These are phyloP conservation scores for Suillus subalutaceus DNA, from an alignment of 768 basidiomycete genomes.

Conservation along the genomic window DNA sequence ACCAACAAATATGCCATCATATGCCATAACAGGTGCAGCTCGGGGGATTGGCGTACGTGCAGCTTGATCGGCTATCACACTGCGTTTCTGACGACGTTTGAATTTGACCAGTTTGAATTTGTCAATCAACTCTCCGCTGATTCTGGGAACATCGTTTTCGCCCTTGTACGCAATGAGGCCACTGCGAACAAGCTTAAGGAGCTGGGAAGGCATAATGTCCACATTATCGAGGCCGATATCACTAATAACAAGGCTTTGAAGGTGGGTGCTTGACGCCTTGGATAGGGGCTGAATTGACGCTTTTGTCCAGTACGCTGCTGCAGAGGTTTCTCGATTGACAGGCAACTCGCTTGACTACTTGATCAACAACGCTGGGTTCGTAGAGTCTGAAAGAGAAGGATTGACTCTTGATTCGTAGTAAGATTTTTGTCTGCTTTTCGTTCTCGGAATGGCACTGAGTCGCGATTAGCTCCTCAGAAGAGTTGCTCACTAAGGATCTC, in stretches of 20 bases:
- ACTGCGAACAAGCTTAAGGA: slow-evolving; percentile 20
- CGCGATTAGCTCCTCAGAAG: slow-evolving; percentile 18
- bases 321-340: slow-evolving; percentile 28
- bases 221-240: slow-evolving; percentile 41
- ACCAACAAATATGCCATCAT: slow-evolving; percentile 21
- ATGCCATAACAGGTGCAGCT: slow-evolving; percentile 27
- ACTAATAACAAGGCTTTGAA: slow-evolving; percentile 31
- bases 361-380: slow-evolving; percentile 40
- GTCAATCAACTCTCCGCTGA: slow-evolving; percentile 25
- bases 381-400: slow-evolving; percentile 12
- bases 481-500: slow-evolving; percentile 27
- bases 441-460: background rate
- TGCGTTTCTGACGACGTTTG: background rate
- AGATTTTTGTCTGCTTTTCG: background rate
- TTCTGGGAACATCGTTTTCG: slow-evolving; percentile 26
- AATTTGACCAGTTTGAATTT: slow-evolving; percentile 24
- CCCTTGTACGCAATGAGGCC: slow-evolving; percentile 28
- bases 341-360: slow-evolving; percentile 40
- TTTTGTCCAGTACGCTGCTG: slow-evolving; percentile 31
- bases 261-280: slow-evolving; percentile 21
- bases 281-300: background rate
- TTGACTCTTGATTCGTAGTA: slow-evolving; percentile 24
- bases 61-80: background rate
- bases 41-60: slow-evolving; percentile 30
- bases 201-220: slow-evolving; percentile 29